These are phyloP conservation scores for Phytophthora cactorum DNA, from an alignment of 352 stramenopile genomes.

Conservation along the genomic window DNA sequence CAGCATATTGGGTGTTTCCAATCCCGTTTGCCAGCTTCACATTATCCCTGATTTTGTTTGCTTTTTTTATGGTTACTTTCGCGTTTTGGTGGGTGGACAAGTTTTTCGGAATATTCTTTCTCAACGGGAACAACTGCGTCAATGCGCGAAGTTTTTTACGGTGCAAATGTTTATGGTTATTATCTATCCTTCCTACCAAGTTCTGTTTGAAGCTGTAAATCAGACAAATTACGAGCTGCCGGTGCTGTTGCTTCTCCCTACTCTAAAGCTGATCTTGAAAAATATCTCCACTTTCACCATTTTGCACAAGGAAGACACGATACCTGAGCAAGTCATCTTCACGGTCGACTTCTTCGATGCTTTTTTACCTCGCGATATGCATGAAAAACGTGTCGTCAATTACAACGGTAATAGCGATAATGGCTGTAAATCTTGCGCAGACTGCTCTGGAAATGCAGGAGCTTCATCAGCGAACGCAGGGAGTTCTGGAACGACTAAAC, in stretches of 20 bases:
- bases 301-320: background rate
- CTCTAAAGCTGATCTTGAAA: background rate
- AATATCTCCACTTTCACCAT: background rate
- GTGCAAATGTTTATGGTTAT: background rate
- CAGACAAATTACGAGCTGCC: background rate
- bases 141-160: background rate
- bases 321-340: background rate
- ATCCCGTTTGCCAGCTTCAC: no score
- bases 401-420: background rate
- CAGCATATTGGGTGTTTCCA: no score
- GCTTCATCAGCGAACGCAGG: background rate
- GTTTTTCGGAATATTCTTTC: background rate
- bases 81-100: no score
- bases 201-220: background rate
- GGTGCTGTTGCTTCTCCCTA: background rate
- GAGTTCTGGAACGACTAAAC: background rate
- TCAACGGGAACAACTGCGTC: background rate
- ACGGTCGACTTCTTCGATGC: background rate
- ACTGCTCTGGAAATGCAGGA: background rate
- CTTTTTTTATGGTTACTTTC: no score
- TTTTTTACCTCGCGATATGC: background rate
- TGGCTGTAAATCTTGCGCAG: background rate
- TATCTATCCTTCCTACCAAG: background rate
- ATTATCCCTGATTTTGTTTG: no score
- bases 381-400: background rate